Evolutionary conservation across 441 rosid genomes (phyloP).

Genomic region (Jatropha multifida): DNA sequence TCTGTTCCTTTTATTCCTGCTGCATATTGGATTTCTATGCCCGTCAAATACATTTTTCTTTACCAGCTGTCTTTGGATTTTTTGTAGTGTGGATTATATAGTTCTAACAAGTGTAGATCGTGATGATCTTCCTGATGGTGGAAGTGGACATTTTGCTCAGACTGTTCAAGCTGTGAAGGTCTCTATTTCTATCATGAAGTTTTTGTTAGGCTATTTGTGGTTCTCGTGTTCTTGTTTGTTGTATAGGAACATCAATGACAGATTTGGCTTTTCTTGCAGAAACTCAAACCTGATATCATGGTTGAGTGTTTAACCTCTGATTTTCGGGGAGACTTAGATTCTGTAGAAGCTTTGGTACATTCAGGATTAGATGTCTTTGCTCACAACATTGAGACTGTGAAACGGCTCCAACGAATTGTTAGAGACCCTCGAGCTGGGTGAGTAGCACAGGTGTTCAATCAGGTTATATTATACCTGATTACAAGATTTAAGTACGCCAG

Average conservation of each 20-base stretch:
- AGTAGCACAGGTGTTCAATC: slow-evolving; percentile 8
- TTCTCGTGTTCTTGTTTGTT: not conserved
- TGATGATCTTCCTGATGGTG: slow-evolving; percentile 98
- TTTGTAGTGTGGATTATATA: slow-evolving; percentile 87
- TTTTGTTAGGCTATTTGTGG: not conserved
- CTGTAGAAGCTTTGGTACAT: slow-evolving; percentile 75
- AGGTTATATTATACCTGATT: too few relatives aligned
- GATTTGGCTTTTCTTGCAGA: slow-evolving; percentile 38
- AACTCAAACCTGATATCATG: slow-evolving; percentile 87
- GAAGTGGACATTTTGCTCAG: slow-evolving; percentile 95
- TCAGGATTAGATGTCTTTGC: slow-evolving; percentile 97
- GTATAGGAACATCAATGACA: slow-evolving; percentile 9
- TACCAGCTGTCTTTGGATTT: not conserved
- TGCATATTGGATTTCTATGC: not conserved
- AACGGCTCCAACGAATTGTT: slow-evolving; percentile 89
- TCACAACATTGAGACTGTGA: slow-evolving; percentile 94
- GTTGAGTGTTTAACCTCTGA: slow-evolving; percentile 97
- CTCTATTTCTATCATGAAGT: slow-evolving; percentile 3
- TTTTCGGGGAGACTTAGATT: slow-evolving; percentile 89
- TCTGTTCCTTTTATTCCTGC: not conserved
- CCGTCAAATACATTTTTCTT: too few relatives aligned
- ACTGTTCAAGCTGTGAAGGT: slow-evolving; percentile 96
- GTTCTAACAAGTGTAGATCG: slow-evolving; percentile 98
- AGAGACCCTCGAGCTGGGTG: slow-evolving; percentile 99
- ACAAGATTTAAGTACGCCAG: too few relatives aligned